These are phyloP conservation scores for Leucocoprinus leucothites DNA, from an alignment of 768 basidiomycete genomes.

Conservation along the genomic window DNA sequence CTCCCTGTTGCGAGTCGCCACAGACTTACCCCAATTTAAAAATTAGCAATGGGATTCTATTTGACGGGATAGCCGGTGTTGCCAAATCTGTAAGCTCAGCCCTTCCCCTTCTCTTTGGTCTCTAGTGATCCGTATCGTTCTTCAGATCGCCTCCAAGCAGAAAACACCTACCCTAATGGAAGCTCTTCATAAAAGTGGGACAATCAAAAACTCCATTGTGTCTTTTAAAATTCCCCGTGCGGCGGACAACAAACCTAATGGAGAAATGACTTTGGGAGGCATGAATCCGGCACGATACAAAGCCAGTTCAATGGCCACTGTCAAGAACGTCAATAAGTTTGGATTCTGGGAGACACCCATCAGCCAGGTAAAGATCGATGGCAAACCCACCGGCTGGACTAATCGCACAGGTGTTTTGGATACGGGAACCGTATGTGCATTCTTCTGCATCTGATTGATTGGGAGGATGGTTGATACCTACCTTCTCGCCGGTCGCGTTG, in stretches of 20 bases:
- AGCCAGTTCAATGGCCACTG: conserved; percentile 48
- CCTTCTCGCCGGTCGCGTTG: background rate
- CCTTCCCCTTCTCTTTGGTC: background rate
- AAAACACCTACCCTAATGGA: conserved; percentile 67
- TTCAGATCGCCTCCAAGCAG: conserved; percentile 62
- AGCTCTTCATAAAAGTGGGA: conserved; percentile 52
- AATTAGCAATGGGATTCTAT: conserved; percentile 27
- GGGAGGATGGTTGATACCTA: background rate
- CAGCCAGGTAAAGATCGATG: conserved; percentile 57
- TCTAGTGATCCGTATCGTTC: background rate
- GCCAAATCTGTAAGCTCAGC: conserved; percentile 46
- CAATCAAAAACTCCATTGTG: conserved; percentile 62
- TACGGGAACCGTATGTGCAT: conserved; percentile 31
- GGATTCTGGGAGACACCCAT: conserved; percentile 84
- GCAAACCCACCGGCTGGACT: conserved; percentile 42
- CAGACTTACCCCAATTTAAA: background rate
- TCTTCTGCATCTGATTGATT: background rate
- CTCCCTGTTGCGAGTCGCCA: background rate
- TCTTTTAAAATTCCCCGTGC: conserved; percentile 81
- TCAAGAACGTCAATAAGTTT: conserved; percentile 57
- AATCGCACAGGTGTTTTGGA: conserved; percentile 75
- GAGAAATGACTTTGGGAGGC: conserved; percentile 75
- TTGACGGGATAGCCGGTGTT: conserved; percentile 60
- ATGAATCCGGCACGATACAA: conserved; percentile 61
- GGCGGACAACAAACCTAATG: conserved; percentile 66